Conservation (phyloP, 2,329 filamentous ascomycete species). For the Apiospora marii region DNA sequence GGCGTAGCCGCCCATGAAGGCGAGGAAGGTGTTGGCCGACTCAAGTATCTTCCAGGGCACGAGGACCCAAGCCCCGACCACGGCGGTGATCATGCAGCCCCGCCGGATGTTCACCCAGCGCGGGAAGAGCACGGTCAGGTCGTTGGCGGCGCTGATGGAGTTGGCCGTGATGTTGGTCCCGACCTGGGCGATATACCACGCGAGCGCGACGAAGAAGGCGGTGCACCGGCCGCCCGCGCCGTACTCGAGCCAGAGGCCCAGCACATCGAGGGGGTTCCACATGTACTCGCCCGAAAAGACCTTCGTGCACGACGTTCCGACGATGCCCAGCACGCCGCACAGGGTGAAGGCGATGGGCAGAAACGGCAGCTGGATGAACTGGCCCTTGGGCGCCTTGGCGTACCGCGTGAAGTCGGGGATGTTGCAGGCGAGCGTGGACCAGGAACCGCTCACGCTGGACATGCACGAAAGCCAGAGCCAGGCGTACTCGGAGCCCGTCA, state of each 20-base stretch:
- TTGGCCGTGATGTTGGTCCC: conserved; percentile 66
- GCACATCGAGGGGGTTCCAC: conserved; percentile 59
- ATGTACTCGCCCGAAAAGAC: conserved; percentile 59
- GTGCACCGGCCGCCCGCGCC: conserved; percentile 53
- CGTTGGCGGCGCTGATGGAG: conserved; percentile 61
- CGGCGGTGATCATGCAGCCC: conserved; percentile 61
- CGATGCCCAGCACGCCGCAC: conserved; percentile 62
- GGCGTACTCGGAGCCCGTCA: conserved; percentile 55
- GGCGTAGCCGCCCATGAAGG: conserved; percentile 68
- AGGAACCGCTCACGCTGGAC: conserved; percentile 52
- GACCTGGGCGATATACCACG: conserved; percentile 62
- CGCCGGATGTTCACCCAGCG: conserved; percentile 63
- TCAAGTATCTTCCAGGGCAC: conserved; percentile 73
- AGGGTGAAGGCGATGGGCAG: conserved; percentile 57
- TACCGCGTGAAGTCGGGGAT: conserved; percentile 63
- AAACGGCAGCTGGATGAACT: conserved; percentile 51
- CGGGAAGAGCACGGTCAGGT: conserved; percentile 62
- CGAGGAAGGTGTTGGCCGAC: conserved; percentile 64
- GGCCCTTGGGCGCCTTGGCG: conserved; percentile 44
- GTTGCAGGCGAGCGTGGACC: conserved; percentile 55
- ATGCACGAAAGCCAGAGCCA: conserved; percentile 59
- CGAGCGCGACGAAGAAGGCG: conserved; percentile 56
- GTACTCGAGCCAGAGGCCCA: conserved; percentile 51
- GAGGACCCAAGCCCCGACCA: conserved; percentile 64
- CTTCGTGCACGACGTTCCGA: conserved; percentile 62